Conservation (phyloP, 768 basidiomycete genomes). For the Guyanaporus albipodus region DNA sequence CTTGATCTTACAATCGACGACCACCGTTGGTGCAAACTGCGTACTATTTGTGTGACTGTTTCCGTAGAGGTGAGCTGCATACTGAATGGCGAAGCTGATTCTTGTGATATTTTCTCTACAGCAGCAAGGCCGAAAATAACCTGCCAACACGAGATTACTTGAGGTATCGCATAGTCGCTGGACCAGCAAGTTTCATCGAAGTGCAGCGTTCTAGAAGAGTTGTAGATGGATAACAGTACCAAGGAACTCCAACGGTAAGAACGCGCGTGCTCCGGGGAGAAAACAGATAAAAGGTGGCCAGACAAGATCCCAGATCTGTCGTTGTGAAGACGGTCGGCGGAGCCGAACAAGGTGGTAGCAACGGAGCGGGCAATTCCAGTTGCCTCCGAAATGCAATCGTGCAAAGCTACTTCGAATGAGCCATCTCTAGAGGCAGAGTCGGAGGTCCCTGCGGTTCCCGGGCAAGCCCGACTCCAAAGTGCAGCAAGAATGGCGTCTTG, state of each 20-base stretch:
- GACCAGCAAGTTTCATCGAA: background rate
- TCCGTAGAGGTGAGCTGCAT: background rate
- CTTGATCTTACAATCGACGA: conserved; percentile 14
- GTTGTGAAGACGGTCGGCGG: background rate
- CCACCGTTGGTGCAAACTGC: conserved; percentile 44
- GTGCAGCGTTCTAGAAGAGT: conserved; percentile 1
- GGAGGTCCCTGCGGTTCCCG: background rate
- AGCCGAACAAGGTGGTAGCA: conserved; percentile 11
- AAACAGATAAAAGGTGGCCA: conserved; percentile 13
- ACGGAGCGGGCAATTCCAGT: conserved; percentile 14
- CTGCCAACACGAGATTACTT: conserved; percentile 33
- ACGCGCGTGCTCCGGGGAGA: conserved; percentile 29
- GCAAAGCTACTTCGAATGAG: background rate
- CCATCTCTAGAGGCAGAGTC: background rate
- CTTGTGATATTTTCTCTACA: conserved; percentile 31
- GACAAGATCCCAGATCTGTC: background rate
- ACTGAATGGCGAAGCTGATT: background rate
- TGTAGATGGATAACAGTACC: conserved; percentile 35
- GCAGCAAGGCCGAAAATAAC: conserved; percentile 39
- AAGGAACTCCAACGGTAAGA: conserved; percentile 43
- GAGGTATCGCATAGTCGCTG: conserved; percentile 3
- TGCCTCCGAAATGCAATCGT: conserved; percentile 2
- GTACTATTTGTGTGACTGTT: conserved; percentile 25
- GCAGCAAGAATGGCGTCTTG: conserved; percentile 36
- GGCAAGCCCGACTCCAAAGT: conserved; percentile 33